phyloP scores from a whole-genome alignment of 2,329 filamentous ascomycete genomes.

The Fusarium sp. region DNA sequence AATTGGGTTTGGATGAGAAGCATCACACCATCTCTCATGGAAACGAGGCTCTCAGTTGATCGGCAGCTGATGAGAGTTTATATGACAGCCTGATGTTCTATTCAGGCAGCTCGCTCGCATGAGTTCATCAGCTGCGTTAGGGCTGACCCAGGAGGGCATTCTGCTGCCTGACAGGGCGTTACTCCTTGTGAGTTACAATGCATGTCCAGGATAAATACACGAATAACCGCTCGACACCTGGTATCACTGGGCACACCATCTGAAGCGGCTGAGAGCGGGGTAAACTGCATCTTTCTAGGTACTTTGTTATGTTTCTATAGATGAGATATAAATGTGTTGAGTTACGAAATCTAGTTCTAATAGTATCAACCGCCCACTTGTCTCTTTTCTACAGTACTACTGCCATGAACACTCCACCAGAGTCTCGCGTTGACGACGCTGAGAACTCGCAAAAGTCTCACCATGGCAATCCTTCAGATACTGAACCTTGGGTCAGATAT shows the following conservation, averaged over 20 bases:
- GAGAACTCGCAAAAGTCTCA: not conserved
- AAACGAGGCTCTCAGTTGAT: not conserved
- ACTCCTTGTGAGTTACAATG: not conserved
- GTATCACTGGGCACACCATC: not conserved
- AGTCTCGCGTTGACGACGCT: not conserved
- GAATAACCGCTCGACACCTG: not conserved
- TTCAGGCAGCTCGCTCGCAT: not conserved
- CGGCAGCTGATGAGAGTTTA: not conserved
- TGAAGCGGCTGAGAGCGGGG: not conserved
- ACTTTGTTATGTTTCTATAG: not conserved
- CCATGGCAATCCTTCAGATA: not conserved
- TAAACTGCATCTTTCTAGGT: not conserved
- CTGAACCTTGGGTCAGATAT: slow-evolving; percentile 19
- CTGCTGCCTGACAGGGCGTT: not conserved
- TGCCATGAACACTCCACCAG: not conserved
- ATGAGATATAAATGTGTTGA: not conserved
- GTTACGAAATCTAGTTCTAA: too few species aligned
- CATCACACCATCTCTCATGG: not conserved
- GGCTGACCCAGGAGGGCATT: not conserved
- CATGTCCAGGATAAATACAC: not conserved
- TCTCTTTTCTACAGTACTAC: not conserved
- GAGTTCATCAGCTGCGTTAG: not conserved
- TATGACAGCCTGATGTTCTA: not conserved
- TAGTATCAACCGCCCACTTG: too few species aligned
- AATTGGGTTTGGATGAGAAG: not conserved